These are phyloP conservation scores for Globisporangium spinosum DNA, from an alignment of 352 stramenopile species.

Conservation along the genomic window DNA sequence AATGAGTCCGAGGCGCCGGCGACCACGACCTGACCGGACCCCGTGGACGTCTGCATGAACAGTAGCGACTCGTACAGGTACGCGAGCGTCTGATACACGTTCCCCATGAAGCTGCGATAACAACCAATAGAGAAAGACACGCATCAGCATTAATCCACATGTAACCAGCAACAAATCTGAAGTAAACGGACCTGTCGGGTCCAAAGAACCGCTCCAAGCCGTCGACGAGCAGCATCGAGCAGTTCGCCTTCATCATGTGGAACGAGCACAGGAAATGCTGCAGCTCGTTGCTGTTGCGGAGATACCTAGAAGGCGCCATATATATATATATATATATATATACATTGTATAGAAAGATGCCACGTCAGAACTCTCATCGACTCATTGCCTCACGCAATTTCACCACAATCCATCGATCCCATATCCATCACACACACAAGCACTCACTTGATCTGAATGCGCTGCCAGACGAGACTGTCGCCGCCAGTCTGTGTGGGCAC, in stretches of 20 bases:
- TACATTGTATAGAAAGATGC: neutral
- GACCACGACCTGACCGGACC: conserved; percentile 34
- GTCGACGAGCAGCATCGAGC: conserved; percentile 54
- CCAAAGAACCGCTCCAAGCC: conserved; percentile 59
- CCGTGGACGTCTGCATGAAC: conserved; percentile 44
- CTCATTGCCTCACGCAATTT: neutral
- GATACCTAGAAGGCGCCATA: conserved; percentile 29
- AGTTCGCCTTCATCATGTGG: conserved; percentile 40
- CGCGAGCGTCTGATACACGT: conserved; percentile 61
- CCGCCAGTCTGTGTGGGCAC: conserved; percentile 42
- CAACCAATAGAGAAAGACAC: neutral
- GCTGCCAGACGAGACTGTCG: conserved; percentile 41
- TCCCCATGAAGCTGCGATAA: conserved; percentile 27
- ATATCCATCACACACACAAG: neutral
- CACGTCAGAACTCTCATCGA: neutral
- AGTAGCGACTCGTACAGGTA: conserved; percentile 45
- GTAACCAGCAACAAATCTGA: neutral
- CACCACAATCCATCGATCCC: too few species aligned
- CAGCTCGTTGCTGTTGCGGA: conserved; percentile 38
- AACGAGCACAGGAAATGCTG: conserved; percentile 62
- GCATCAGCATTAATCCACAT: neutral
- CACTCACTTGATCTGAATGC: conserved; percentile 63
- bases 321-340: neutral
- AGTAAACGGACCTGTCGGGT: conserved; percentile 23
- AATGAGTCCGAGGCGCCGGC: conserved; percentile 4